Conservation (phyloP, 2,329 filamentous ascomycete genomes). For the Sphaerulina populicola region DNA sequence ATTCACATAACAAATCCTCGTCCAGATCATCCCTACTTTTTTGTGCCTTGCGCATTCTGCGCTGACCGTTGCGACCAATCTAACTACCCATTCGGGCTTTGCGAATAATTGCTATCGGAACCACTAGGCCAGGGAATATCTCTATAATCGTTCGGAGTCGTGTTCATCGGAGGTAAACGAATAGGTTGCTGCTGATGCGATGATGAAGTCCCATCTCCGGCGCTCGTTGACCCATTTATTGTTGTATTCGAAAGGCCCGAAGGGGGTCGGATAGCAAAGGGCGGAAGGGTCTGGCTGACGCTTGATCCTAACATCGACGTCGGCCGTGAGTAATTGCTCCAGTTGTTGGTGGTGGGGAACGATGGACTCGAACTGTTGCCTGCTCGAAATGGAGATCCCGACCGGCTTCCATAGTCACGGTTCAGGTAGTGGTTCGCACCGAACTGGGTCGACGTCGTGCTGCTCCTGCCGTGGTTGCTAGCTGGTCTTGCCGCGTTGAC, state of each 20-base stretch:
- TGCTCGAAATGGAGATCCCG: constrained; percentile 9
- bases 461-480: constrained; percentile 16
- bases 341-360: constrained; percentile 4
- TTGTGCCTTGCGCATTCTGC: not conserved
- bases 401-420: constrained; percentile 3
- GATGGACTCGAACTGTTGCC: constrained; percentile 12
- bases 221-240: not conserved
- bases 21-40: not conserved
- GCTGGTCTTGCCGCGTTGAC: constrained; percentile 18
- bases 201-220: not conserved
- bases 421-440: constrained; percentile 2
- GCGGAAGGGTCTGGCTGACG: constrained; percentile 1
- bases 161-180: constrained; percentile 12
- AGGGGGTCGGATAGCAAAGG: constrained; percentile 12
- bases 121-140: constrained; percentile 10
- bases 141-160: constrained; percentile 7
- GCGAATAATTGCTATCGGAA: constrained; percentile 12
- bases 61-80: not conserved
- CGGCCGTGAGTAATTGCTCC: constrained; percentile 9
- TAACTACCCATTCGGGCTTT: constrained; percentile 11
- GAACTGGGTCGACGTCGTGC: constrained; percentile 7
- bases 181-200: constrained; percentile 8
- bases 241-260: not conserved
- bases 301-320: constrained; percentile 7
- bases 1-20: not conserved